Evolutionary conservation across 768 basidiomycete genomes (phyloP).

Genomic region (Hysterangium stoloniferum): DNA sequence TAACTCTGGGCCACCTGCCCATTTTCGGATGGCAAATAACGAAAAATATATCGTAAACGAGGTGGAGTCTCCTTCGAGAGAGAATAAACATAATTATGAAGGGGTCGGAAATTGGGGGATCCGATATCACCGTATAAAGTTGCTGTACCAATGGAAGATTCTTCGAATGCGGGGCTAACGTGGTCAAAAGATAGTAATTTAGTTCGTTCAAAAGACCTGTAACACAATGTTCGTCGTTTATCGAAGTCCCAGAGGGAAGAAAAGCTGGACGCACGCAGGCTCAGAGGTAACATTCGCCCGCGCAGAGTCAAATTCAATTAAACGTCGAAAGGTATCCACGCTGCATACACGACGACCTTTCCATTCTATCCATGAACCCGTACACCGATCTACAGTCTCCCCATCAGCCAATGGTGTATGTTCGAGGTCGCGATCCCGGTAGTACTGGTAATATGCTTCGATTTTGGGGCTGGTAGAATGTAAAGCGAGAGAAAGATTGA

Average conservation of each 20-base stretch:
- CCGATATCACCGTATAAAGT: constrained; percentile 70
- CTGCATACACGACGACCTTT: constrained; percentile 70
- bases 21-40: constrained; percentile 46
- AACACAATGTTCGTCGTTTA: constrained; percentile 5
- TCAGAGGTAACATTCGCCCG: neutral
- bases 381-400: constrained; percentile 30
- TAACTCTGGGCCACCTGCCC: constrained; percentile 28
- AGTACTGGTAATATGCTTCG: constrained; percentile 77
- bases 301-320: constrained; percentile 28
- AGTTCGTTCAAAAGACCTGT: constrained; percentile 32
- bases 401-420: constrained; percentile 21
- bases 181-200: constrained; percentile 73
- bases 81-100: constrained; percentile 57
- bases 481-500: constrained; percentile 68
- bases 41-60: constrained; percentile 64
- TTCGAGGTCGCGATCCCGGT: constrained; percentile 28
- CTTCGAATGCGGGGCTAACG: constrained; percentile 42
- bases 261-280: constrained; percentile 6
- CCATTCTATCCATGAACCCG: constrained; percentile 77
- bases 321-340: constrained; percentile 44
- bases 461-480: constrained; percentile 76
- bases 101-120: constrained; percentile 57
- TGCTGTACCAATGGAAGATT: constrained; percentile 51
- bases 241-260: neutral
- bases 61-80: constrained; percentile 39